Base-by-base conservation (phyloP, 139 green algal species). In the Nannochloris sp. region DNA sequence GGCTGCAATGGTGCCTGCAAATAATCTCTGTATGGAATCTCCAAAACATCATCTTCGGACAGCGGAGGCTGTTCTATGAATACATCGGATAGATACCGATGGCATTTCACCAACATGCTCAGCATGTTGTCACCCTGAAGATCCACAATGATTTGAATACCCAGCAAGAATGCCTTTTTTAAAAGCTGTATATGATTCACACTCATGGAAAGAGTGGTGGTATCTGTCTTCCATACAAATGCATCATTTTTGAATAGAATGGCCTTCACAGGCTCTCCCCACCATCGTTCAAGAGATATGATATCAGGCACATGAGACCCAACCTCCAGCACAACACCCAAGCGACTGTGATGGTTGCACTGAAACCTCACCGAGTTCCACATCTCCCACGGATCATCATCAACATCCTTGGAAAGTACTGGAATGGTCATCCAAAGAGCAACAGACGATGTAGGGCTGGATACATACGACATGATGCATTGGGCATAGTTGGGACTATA, bases 71-170 rank as follows among this genome's bases (percentile, higher is more conserved):
- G 66, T 74, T 78, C 76, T 58, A 81, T 74, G 70, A 97, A 98
- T 4, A 98, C 53, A 78, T 88, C 95, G 25, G 78, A 87, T 9
- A 97, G 62, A 68, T 97, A 99, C 68, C 97, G 92, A 79, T 84
- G 91, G 72, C 96, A 94, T 4, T 74, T 37, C 3, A 76, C 63
- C 61, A 97, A 65, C 14, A 86, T 73, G 36, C 89, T 27, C 6
- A 11, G 34, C 34, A 40, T 40, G 34, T 40, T 0, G 8, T 40
- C 34, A 40, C 34, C 34, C 34, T 40, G 34, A 11, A 40, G 5
- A 40, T 40, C 36, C 31, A 73, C 8, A 5, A 73, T 27, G 36
- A 73, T 24, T 48, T 73, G 67, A 9, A 73, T 66, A 37, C 46
- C 46, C 34, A n/a, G 11, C 34, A 18, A 14, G 23, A 67, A 67